A percentile compares a stretch with the other conserved stretches of the same genome.
phyloP scores from a whole-genome alignment of 2,329 filamentous ascomycete species.

The Trichoderma sp. region DNA sequence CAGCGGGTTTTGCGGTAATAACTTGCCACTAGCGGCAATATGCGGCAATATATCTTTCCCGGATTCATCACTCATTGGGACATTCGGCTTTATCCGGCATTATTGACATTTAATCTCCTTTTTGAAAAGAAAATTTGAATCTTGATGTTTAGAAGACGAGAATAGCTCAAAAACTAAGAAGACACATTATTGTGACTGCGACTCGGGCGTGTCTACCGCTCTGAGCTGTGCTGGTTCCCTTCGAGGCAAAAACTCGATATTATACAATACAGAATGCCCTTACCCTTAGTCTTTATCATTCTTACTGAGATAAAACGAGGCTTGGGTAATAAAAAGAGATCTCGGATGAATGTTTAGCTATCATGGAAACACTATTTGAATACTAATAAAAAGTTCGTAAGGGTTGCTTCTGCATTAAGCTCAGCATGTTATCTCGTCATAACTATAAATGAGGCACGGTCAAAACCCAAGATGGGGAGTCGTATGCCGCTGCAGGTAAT shows the following conservation, averaged over 20 bases:
- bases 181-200: background rate
- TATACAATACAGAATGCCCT: background rate
- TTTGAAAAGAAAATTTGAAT: background rate
- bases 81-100: background rate
- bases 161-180: background rate
- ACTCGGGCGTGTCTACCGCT: background rate
- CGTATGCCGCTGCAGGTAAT: slow-evolving; percentile 15
- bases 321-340: background rate
- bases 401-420: background rate
- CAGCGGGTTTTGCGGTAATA: background rate
- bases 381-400: background rate
- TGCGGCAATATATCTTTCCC: too few relatives aligned
- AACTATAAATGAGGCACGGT: background rate
- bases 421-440: background rate
- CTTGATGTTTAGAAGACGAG: too few relatives aligned
- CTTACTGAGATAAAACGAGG: fast-evolving
- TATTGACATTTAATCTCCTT: background rate
- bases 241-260: background rate
- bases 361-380: background rate
- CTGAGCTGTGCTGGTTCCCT: background rate
- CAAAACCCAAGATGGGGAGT: background rate
- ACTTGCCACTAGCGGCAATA: background rate
- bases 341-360: background rate
- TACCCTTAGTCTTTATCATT: background rate
- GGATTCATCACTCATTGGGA: background rate